Conservation (phyloP, 768 basidiomycete species). For the Paxillus involutus region DNA sequence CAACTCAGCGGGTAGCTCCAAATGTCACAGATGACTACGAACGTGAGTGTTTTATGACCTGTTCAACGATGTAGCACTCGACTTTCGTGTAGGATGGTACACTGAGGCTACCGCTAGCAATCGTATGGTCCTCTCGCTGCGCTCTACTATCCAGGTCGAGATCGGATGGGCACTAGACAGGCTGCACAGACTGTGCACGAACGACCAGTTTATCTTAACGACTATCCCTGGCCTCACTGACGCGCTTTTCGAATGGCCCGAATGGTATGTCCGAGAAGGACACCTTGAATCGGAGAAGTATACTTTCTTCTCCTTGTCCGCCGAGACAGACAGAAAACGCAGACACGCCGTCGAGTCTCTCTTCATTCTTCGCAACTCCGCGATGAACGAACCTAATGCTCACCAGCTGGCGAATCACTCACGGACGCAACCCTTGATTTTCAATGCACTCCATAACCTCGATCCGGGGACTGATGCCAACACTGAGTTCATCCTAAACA, state of each 20-base stretch:
- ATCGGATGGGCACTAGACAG: slow-evolving; percentile 89
- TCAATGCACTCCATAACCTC: slow-evolving; percentile 64
- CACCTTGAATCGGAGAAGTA: slow-evolving; percentile 43
- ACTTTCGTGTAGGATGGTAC: slow-evolving; percentile 65
- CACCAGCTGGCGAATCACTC: slow-evolving; percentile 56
- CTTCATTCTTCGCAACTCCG: slow-evolving; percentile 83
- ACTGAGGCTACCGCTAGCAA: slow-evolving; percentile 79
- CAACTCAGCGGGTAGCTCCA: slow-evolving; percentile 29
- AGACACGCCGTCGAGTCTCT: slow-evolving; percentile 84
- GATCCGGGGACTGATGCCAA: slow-evolving; percentile 63
- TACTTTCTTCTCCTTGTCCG: slow-evolving; percentile 56
- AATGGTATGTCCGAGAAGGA: slow-evolving; percentile 75
- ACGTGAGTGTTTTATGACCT: slow-evolving; percentile 43
- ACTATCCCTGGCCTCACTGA: slow-evolving; percentile 78
- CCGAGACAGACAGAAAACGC: slow-evolving; percentile 51
- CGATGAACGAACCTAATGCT: slow-evolving; percentile 68
- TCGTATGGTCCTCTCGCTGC: slow-evolving; percentile 87
- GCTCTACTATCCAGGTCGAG: slow-evolving; percentile 80
- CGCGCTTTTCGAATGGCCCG: slow-evolving; percentile 85
- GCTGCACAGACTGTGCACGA: slow-evolving; percentile 75
- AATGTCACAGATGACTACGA: slow-evolving; percentile 75
- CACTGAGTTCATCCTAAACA: slow-evolving; percentile 68
- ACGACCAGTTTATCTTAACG: slow-evolving; percentile 73
- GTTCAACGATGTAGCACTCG: slow-evolving; percentile 4
- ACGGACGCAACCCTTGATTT: slow-evolving; percentile 64